phyloP scores from a whole-genome alignment of 495 filamentous ascomycete genomes.

The Halenospora varia region DNA sequence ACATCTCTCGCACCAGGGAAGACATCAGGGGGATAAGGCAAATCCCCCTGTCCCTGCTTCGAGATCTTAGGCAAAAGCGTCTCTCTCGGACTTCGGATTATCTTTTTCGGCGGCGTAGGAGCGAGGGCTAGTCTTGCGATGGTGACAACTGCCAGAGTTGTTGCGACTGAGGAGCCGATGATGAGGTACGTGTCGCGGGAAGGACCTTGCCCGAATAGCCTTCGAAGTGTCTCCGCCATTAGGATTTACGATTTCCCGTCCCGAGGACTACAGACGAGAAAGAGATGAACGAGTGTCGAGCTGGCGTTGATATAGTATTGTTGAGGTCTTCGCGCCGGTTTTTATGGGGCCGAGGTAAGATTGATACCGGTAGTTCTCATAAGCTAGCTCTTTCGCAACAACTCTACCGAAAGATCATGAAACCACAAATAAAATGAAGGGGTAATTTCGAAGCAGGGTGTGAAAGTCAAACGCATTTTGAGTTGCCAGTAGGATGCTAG shows the following conservation, averaged over 20 bases:
- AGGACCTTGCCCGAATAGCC: neutral
- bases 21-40: conserved; percentile 71
- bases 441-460: too few relatives aligned
- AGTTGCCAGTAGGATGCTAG: too few relatives aligned
- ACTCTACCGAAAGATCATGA: too few relatives aligned
- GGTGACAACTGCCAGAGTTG: conserved; percentile 7
- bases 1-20: conserved; percentile 75
- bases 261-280: too few relatives aligned
- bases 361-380: too few relatives aligned
- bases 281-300: too few relatives aligned
- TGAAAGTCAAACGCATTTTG: too few relatives aligned
- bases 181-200: conserved; percentile 4
- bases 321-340: too few relatives aligned
- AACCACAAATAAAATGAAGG: too few relatives aligned
- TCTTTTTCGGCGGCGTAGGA: neutral
- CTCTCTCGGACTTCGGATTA: conserved; percentile 21
- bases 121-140: conserved; percentile 2
- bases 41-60: conserved; percentile 37
- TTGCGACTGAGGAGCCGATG: conserved; percentile 6
- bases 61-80: conserved; percentile 43
- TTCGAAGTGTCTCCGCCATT: neutral
- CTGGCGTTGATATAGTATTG: too few relatives aligned
- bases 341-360: too few relatives aligned
- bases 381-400: too few relatives aligned
- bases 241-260: neutral